A percentile compares a stretch with the other conserved stretches of the same genome.
These are phyloP conservation scores for Seiridium cupressi DNA, from an alignment of 2,329 filamentous ascomycete genomes.

Conservation along the genomic window DNA sequence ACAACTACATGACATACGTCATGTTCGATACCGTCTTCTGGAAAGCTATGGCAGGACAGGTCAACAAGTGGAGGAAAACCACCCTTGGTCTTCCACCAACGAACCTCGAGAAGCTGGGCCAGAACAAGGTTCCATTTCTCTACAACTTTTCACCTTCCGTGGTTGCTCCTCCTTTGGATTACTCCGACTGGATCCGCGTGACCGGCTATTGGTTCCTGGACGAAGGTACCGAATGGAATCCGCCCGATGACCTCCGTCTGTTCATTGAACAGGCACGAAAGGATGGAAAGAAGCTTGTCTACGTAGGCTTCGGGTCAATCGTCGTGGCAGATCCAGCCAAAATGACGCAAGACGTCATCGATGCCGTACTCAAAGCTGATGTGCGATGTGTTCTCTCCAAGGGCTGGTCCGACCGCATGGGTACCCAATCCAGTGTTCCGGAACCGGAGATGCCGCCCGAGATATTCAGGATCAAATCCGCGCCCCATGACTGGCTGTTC, in stretches of 20 bases:
- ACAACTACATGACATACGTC: constrained; percentile 93
- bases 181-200: constrained; percentile 95
- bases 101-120: constrained; percentile 84
- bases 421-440: constrained; percentile 37
- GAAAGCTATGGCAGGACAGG: constrained; percentile 85
- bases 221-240: constrained; percentile 66
- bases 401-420: constrained; percentile 84
- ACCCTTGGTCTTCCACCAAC: constrained; percentile 78
- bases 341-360: constrained; percentile 88
- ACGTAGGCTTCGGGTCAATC: constrained; percentile 95
- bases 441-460: constrained; percentile 73
- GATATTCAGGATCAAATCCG: constrained; percentile 84
- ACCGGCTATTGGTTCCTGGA: constrained; percentile 98
- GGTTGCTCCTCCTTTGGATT: constrained; percentile 91
- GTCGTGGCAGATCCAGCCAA: constrained; percentile 86
- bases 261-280: constrained; percentile 82
- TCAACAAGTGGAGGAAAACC: constrained; percentile 89
- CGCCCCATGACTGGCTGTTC: constrained; percentile 97
- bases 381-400: constrained; percentile 94
- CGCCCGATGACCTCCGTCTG: constrained; percentile 69
- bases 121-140: constrained; percentile 95
- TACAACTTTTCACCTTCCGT: constrained; percentile 97
- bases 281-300: constrained; percentile 89
- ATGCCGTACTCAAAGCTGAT: constrained; percentile 86
- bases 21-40: constrained; percentile 98